Conservation (phyloP, 2,329 filamentous ascomycete genomes). For the Aureobasidium uvarum region DNA sequence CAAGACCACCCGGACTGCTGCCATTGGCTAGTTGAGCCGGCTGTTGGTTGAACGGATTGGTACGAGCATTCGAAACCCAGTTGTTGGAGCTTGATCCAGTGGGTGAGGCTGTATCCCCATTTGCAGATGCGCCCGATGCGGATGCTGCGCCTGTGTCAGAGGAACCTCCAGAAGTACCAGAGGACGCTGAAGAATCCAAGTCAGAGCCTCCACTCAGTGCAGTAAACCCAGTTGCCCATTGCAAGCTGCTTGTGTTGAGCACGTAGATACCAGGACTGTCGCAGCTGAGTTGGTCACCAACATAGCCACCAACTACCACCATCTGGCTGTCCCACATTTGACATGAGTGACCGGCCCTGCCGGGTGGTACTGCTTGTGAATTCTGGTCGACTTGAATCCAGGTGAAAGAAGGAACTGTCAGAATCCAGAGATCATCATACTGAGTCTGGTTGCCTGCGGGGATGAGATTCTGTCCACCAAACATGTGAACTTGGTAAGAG, state of each 20-base stretch:
- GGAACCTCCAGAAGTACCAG: constrained; percentile 30
- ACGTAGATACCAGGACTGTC: constrained; percentile 70
- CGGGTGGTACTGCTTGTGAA: constrained; percentile 51
- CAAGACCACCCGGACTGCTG: constrained; percentile 56
- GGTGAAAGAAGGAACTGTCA: constrained; percentile 75
- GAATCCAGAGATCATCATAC: constrained; percentile 74
- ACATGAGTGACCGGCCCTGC: constrained; percentile 71
- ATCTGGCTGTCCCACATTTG: constrained; percentile 78
- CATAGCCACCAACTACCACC: constrained; percentile 71
- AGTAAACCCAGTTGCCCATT: constrained; percentile 70
- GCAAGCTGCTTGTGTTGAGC: constrained; percentile 68
- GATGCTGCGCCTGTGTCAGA: constrained; percentile 26
- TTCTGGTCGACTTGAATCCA: constrained; percentile 67
- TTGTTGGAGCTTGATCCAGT: constrained; percentile 25
- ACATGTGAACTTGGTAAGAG: constrained; percentile 75
- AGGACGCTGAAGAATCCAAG: constrained; percentile 36
- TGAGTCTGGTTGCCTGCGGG: constrained; percentile 59
- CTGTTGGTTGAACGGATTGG: constrained; percentile 52
- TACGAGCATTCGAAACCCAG: constrained; percentile 35
- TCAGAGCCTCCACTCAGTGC: constrained; percentile 59
- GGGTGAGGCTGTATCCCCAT: constrained; percentile 8
- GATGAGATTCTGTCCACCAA: constrained; percentile 70
- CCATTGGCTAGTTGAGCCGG: constrained; percentile 47
- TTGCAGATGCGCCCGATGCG: constrained; percentile 14
- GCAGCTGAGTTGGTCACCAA: constrained; percentile 60